phyloP scores from a whole-genome alignment of 306 rosid species.

The Castanea crenata region DNA sequence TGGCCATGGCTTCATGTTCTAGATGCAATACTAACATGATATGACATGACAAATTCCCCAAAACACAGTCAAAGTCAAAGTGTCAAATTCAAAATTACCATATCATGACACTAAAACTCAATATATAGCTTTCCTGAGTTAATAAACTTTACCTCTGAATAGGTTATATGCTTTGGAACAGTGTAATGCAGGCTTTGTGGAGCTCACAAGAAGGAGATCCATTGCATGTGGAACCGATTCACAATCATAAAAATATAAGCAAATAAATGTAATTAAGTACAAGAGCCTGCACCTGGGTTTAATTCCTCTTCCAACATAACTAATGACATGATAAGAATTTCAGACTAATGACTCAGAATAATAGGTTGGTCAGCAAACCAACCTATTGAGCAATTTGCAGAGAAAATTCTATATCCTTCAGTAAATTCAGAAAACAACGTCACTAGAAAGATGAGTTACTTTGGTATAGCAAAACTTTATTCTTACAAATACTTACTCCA shows the following conservation, averaged over 20 bases:
- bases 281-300: neutral
- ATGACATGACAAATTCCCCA: neutral
- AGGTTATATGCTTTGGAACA: slow-evolving; percentile 77
- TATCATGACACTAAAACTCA: neutral
- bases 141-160: slow-evolving; percentile 46
- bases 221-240: slow-evolving; percentile 60
- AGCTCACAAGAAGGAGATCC: slow-evolving; percentile 88
- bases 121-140: neutral
- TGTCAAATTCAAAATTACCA: neutral
- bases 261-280: slow-evolving; percentile 1
- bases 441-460: neutral
- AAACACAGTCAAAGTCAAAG: neutral
- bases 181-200: slow-evolving; percentile 80
- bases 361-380: neutral
- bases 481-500: neutral
- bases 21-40: neutral
- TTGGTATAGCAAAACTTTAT: neutral
- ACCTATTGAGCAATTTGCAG: neutral
- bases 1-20: neutral
- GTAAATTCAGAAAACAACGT: neutral
- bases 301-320: neutral
- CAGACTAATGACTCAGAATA: neutral
- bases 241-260: slow-evolving; percentile 18
- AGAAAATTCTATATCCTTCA: neutral
- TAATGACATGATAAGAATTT: neutral